Percentiles rank a stretch among this genome's conserved stretches.
These are phyloP conservation scores for Hsuehochloa calcarea DNA, from an alignment of 176 grass and related monocot genomes.

Conservation along the genomic window DNA sequence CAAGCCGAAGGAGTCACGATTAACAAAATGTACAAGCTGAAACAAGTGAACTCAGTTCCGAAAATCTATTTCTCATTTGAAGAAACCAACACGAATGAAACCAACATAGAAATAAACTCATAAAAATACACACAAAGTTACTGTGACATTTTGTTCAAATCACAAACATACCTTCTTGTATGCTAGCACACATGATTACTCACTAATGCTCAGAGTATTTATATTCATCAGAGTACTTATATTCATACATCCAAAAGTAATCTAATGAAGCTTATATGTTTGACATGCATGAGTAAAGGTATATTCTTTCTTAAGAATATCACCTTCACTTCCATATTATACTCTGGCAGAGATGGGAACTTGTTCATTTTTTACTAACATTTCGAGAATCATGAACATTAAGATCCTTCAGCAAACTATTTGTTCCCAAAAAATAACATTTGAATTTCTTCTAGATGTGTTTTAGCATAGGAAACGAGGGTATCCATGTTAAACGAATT, in stretches of 20 bases:
- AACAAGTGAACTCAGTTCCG: slow-evolving; percentile 33
- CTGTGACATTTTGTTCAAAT: not conserved
- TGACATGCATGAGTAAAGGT: not conserved
- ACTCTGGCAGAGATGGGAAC: not conserved
- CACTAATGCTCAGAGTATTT: not conserved
- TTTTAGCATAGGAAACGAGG: not conserved
- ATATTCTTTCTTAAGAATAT: not conserved
- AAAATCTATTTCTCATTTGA: slow-evolving; percentile 1
- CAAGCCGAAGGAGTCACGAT: slow-evolving; percentile 76
- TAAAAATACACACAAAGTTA: not conserved
- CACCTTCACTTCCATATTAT: not conserved
- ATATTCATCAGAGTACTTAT: not conserved
- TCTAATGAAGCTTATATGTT: not conserved
- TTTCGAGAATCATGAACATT: not conserved
- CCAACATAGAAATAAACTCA: slow-evolving; percentile 19
- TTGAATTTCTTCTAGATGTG: not conserved
- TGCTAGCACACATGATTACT: not conserved
- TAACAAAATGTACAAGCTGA: slow-evolving; percentile 96
- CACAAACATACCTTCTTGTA: not conserved
- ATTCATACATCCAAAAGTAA: not conserved
- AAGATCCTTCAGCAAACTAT: not conserved
- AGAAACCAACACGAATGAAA: slow-evolving; percentile 7
- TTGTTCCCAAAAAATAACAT: not conserved
- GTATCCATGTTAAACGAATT: not conserved
- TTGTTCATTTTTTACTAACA: not conserved